Conservation (phyloP, 805 yeast genomes). For the Starmerella powellii region DNA sequence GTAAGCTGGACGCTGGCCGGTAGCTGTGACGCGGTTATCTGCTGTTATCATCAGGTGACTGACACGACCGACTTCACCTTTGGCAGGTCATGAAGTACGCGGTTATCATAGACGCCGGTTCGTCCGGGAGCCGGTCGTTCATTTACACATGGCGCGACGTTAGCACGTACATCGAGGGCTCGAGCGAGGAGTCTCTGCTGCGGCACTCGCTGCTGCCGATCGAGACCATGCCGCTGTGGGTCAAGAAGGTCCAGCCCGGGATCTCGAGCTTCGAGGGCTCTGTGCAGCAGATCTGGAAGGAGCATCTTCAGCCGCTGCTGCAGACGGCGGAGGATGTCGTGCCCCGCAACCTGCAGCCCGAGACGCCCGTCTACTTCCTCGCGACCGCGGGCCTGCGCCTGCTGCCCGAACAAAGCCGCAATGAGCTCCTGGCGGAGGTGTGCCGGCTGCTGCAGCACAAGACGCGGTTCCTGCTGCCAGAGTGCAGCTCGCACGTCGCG, state of each 20-base stretch:
- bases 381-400: slow-evolving; percentile 97
- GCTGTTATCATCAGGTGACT: too few species aligned
- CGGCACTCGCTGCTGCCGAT: slow-evolving; percentile 55
- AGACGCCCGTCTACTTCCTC: slow-evolving; percentile 78
- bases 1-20: not conserved
- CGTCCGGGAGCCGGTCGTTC: slow-evolving; percentile 84
- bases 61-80: not conserved
- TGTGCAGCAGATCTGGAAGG: slow-evolving; percentile 49
- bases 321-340: slow-evolving; percentile 58
- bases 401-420: slow-evolving; percentile 43
- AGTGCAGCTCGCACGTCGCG: slow-evolving; percentile 61
- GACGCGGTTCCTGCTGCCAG: slow-evolving; percentile 43
- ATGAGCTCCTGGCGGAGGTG: slow-evolving; percentile 43
- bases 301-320: slow-evolving; percentile 56
- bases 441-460: slow-evolving; percentile 46
- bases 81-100: slow-evolving; percentile 41
- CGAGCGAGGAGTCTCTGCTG: slow-evolving; percentile 27
- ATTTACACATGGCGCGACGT: slow-evolving; percentile 69
- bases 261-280: slow-evolving; percentile 53
- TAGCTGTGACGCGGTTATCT: too few species aligned
- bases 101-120: slow-evolving; percentile 87
- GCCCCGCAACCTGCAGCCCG: slow-evolving; percentile 45
- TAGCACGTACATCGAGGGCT: slow-evolving; percentile 24
- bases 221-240: slow-evolving; percentile 55
- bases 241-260: slow-evolving; percentile 67